These are phyloP conservation scores for Plenodomus biglobosus DNA, from an alignment of 2,329 filamentous ascomycete genomes.

Conservation along the genomic window DNA sequence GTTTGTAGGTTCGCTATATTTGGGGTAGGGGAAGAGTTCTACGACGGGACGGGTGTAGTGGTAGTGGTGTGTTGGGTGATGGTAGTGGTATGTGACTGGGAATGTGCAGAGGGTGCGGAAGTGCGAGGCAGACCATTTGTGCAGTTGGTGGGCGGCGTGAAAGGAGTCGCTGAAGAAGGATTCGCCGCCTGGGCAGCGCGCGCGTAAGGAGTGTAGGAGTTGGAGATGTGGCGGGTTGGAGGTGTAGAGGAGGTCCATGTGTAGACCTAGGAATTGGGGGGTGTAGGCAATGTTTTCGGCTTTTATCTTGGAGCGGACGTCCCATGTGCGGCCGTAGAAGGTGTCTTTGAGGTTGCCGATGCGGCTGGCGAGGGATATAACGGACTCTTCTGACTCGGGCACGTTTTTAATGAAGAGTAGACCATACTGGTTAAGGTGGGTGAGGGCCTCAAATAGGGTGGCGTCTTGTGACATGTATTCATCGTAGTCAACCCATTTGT, in stretches of 20 bases:
- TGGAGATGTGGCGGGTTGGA: constrained; percentile 77
- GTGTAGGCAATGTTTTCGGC: constrained; percentile 93
- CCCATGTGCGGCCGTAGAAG: constrained; percentile 90
- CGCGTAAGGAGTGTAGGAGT: constrained; percentile 84
- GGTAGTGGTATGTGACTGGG: constrained; percentile 66
- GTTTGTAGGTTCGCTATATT: constrained; percentile 34
- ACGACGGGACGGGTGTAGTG: constrained; percentile 60
- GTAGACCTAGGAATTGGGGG: constrained; percentile 75
- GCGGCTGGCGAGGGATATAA: constrained; percentile 67
- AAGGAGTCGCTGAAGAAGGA: constrained; percentile 83
- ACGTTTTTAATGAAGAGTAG: constrained; percentile 76
- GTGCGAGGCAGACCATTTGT: constrained; percentile 17
- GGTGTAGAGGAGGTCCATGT: constrained; percentile 93
- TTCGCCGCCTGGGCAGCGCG: constrained; percentile 75
- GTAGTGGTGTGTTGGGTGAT: constrained; percentile 64
- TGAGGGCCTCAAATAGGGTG: constrained; percentile 63
- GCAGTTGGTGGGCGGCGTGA: constrained; percentile 56
- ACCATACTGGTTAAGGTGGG: constrained; percentile 66
- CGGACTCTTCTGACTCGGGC: constrained; percentile 65
- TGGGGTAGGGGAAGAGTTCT: constrained; percentile 40
- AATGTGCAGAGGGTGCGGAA: constrained; percentile 49
- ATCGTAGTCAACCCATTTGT: constrained; percentile 65
- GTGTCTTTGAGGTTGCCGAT: constrained; percentile 82
- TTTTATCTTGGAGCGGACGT: constrained; percentile 77
- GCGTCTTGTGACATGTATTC: constrained; percentile 67